Conservation (phyloP, 2,329 filamentous ascomycete species). For the Pseudogymnoascus sp. region DNA sequence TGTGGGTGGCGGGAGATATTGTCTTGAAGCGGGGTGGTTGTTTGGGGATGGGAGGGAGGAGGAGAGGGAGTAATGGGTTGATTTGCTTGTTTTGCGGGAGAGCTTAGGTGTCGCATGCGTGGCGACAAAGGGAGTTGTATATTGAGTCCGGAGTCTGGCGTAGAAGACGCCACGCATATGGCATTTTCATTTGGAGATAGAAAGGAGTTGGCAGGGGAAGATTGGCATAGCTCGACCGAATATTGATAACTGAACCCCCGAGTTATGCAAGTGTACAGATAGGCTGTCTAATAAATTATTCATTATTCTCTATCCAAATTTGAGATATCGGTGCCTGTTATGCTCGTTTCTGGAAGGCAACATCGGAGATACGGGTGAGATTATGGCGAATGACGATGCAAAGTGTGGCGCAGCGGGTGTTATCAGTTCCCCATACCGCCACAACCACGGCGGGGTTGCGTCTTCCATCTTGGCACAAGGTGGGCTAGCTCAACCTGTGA, state of each 20-base stretch:
- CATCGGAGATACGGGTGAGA: background rate
- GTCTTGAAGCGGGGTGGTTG: constrained; percentile 80
- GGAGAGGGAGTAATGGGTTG: background rate
- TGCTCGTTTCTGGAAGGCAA: background rate
- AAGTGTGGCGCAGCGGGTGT: background rate
- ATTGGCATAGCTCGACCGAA: background rate
- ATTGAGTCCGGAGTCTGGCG: background rate
- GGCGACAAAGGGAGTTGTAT: background rate
- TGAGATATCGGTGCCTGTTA: background rate
- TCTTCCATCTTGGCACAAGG: background rate
- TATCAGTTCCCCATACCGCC: background rate
- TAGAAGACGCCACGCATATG: background rate
- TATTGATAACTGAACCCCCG: background rate
- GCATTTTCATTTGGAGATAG: background rate
- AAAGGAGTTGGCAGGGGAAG: background rate
- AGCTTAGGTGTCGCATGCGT: background rate
- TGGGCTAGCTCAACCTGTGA: background rate
- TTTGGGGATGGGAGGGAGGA: constrained; percentile 58
- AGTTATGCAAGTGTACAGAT: background rate
- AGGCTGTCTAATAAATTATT: background rate
- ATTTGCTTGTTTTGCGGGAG: background rate
- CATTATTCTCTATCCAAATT: background rate
- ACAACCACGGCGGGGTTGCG: background rate
- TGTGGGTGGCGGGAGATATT: constrained; percentile 67
- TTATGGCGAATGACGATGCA: background rate